phyloP scores from a whole-genome alignment of 2,329 filamentous ascomycete genomes.

The Colletotrichum agaves region DNA sequence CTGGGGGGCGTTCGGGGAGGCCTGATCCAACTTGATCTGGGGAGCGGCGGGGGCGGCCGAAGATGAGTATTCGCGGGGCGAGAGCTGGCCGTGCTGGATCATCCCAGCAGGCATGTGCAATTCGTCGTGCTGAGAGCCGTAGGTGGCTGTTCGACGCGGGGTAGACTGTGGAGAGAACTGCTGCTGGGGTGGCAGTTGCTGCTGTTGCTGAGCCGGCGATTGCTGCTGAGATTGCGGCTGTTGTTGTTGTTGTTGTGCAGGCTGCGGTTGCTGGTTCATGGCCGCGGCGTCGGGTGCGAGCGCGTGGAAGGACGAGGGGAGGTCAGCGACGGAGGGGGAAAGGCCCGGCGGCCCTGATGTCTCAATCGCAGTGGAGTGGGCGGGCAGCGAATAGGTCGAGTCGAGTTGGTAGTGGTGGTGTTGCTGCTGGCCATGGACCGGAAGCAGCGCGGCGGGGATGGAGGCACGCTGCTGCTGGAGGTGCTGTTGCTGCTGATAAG shows the following conservation, averaged over 20 bases:
- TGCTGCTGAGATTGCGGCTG: slow-evolving; percentile 47
- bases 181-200: slow-evolving; percentile 42
- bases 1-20: slow-evolving; percentile 51
- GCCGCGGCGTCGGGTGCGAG: slow-evolving; percentile 11
- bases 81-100: slow-evolving; percentile 55
- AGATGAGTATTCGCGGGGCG: slow-evolving; percentile 58
- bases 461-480: slow-evolving; percentile 30
- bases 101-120: slow-evolving; percentile 63
- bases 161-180: slow-evolving; percentile 46
- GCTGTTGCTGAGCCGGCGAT: slow-evolving; percentile 45
- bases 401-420: slow-evolving; percentile 29
- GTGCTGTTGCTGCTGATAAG: slow-evolving; percentile 8
- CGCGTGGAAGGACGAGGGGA: slow-evolving; percentile 16
- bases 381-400: slow-evolving; percentile 22
- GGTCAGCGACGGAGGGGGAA: slow-evolving; percentile 30
- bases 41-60: slow-evolving; percentile 49
- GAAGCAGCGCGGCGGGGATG: slow-evolving; percentile 35
- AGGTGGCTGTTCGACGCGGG: slow-evolving; percentile 52
- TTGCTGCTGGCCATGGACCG: slow-evolving; percentile 33
- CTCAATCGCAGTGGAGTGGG: slow-evolving; percentile 33
- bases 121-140: slow-evolving; percentile 60
- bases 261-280: slow-evolving; percentile 36
- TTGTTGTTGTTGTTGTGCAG: slow-evolving; percentile 10
- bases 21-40: slow-evolving; percentile 63
- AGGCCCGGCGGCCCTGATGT: slow-evolving; percentile 35